Evolutionary conservation across 106 monocot genomes (phyloP).

Genomic region (Dendrobium officinale): DNA sequence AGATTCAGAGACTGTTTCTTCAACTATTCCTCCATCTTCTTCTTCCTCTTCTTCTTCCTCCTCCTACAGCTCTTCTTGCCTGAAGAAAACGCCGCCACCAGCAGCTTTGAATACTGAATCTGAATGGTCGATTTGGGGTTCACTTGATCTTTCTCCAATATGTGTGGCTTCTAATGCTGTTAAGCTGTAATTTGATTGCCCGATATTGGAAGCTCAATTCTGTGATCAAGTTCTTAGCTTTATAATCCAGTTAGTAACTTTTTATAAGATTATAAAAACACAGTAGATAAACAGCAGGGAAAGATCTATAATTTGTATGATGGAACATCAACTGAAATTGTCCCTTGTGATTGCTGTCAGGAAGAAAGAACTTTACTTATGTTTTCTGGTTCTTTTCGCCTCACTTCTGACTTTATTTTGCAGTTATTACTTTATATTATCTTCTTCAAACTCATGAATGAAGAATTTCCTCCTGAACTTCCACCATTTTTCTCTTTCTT

Average conservation of each 20-base stretch:
- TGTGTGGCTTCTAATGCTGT: constrained; percentile 19
- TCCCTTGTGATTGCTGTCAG: neutral
- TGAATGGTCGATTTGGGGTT: constrained; percentile 40
- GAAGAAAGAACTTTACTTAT: neutral
- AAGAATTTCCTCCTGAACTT: too few relatives aligned
- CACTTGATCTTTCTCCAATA: constrained; percentile 48
- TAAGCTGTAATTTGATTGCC: neutral
- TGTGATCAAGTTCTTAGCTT: neutral
- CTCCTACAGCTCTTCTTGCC: constrained; percentile 5
- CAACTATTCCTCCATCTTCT: neutral
- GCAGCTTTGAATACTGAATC: constrained; percentile 9
- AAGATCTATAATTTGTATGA: neutral
- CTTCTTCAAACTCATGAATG: too few relatives aligned
- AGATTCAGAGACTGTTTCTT: neutral
- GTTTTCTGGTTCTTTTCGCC: neutral
- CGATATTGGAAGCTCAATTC: neutral
- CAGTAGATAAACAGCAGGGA: neutral
- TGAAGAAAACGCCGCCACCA: neutral
- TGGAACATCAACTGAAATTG: neutral
- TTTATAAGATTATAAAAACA: neutral
- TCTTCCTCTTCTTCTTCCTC: neutral
- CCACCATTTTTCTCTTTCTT: too few relatives aligned
- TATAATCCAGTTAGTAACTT: neutral
- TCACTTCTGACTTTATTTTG: too few relatives aligned
- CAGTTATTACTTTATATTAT: too few relatives aligned